Conservation (phyloP, 371 early-diverging fungal species). For the Funneliformis caledonium region DNA sequence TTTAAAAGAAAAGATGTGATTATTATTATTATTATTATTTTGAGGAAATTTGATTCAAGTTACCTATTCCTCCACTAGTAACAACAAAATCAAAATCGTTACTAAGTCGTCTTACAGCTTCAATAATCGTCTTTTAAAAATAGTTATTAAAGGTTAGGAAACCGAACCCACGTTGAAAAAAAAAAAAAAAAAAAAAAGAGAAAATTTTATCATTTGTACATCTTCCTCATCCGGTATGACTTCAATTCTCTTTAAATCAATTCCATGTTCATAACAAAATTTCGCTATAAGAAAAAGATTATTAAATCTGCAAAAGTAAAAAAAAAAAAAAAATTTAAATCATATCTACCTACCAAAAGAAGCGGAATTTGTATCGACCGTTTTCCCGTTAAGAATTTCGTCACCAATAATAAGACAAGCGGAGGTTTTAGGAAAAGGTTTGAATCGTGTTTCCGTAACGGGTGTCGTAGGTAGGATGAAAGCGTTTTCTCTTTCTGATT, state of each 20-base stretch:
- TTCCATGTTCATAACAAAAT: constrained; percentile 62
- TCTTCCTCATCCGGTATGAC: constrained; percentile 61
- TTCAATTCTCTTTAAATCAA: constrained; percentile 65
- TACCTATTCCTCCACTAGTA: constrained; percentile 76
- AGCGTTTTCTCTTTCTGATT: background rate
- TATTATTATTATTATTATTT: background rate
- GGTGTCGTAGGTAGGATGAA: constrained; percentile 21
- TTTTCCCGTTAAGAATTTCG: constrained; percentile 79
- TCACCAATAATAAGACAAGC: constrained; percentile 57
- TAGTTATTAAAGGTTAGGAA: background rate
- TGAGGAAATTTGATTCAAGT: background rate
- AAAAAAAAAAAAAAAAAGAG: background rate
- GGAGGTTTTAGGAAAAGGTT: constrained; percentile 57
- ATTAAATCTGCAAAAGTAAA: too few species aligned
- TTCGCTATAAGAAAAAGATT: constrained; percentile 50
- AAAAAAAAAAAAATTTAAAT: background rate
- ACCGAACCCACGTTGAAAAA: background rate
- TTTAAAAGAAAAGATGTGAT: background rate
- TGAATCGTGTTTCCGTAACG: background rate
- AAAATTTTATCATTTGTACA: constrained; percentile 2
- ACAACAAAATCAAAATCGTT: constrained; percentile 63
- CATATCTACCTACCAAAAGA: constrained; percentile 51
- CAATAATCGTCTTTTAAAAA: constrained; percentile 50
- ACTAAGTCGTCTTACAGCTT: constrained; percentile 58
- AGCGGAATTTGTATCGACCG: constrained; percentile 68